Evolutionary conservation across 805 yeast species (phyloP).

Genomic region (Lachancea sp.): DNA sequence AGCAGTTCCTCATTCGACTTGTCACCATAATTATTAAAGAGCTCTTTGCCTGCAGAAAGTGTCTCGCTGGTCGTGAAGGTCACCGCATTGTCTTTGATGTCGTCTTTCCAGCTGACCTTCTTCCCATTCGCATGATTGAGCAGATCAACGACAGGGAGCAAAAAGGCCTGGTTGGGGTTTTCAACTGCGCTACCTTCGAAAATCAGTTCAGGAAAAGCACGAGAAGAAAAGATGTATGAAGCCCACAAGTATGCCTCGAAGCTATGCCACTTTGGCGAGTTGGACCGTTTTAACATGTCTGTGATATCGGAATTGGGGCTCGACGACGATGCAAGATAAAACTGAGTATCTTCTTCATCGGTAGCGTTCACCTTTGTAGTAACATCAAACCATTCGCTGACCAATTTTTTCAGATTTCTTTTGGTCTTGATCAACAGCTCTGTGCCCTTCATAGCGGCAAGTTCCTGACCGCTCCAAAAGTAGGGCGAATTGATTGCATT

Average conservation of each 20-base stretch:
- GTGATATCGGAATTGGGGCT: slow-evolving; percentile 17
- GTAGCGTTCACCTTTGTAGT: slow-evolving; percentile 19
- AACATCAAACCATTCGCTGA: slow-evolving; percentile 53
- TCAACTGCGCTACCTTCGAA: slow-evolving; percentile 32
- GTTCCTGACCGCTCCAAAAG: slow-evolving; percentile 53
- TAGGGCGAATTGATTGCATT: slow-evolving; percentile 52
- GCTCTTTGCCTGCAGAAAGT: slow-evolving; percentile 37
- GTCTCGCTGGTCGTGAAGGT: slow-evolving; percentile 38
- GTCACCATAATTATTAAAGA: slow-evolving; percentile 80
- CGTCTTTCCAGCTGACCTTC: slow-evolving; percentile 56
- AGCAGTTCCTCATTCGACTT: slow-evolving; percentile 81
- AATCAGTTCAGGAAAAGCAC: slow-evolving; percentile 77
- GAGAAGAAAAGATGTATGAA: slow-evolving; percentile 56
- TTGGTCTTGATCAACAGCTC: slow-evolving; percentile 55
- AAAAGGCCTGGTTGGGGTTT: slow-evolving; percentile 53
- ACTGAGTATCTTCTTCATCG: slow-evolving; percentile 10
- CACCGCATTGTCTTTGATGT: slow-evolving; percentile 27
- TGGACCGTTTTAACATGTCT: slow-evolving; percentile 10
- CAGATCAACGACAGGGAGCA: slow-evolving; percentile 73
- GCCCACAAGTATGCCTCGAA: slow-evolving; percentile 76
- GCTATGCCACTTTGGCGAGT: slow-evolving; percentile 47
- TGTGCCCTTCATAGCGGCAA: slow-evolving; percentile 53
- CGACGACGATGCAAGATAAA: slow-evolving; percentile 21
- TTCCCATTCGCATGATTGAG: slow-evolving; percentile 63
- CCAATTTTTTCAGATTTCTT: slow-evolving; percentile 38